These are phyloP conservation scores for Volutella citrinella DNA, from an alignment of 2,329 filamentous ascomycete species.

Conservation along the genomic window DNA sequence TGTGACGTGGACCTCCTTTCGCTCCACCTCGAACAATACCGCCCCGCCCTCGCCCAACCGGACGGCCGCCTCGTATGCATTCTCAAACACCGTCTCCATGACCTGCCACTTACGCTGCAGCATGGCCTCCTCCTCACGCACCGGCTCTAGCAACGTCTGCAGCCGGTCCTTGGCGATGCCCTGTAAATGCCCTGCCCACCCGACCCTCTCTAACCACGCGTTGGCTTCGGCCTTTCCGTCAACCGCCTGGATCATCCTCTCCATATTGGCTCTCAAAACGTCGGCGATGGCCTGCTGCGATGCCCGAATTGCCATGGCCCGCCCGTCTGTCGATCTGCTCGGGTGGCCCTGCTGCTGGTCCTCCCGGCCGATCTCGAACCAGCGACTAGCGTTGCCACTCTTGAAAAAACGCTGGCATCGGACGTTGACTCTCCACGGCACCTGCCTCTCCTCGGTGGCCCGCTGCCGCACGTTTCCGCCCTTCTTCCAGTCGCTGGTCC, in stretches of 20 bases:
- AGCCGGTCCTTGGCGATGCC: not conserved
- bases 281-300: too few relatives aligned
- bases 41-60: not conserved
- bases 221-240: not conserved
- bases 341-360: not conserved
- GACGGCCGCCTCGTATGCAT: conserved; percentile 1
- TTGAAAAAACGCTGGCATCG: conserved; percentile 1
- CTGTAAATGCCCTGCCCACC: conserved; percentile 1
- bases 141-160: not conserved
- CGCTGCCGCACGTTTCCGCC: not conserved
- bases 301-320: too few relatives aligned
- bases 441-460: not conserved
- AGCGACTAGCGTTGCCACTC: not conserved
- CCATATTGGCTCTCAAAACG: not conserved
- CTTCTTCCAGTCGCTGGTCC: not conserved
- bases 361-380: conserved; percentile 1
- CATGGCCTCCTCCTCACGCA: not conserved
- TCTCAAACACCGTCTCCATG: conserved; percentile 1
- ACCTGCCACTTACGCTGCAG: conserved; percentile 3
- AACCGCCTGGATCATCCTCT: not conserved
- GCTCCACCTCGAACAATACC: conserved; percentile 1
- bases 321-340: not conserved
- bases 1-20: not conserved
- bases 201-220: not conserved
- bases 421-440: conserved; percentile 1